Percentiles rank a stretch among this genome's conserved stretches.
phyloP scores from a whole-genome alignment of 768 basidiomycete species.

The Suillus subaureus region DNA sequence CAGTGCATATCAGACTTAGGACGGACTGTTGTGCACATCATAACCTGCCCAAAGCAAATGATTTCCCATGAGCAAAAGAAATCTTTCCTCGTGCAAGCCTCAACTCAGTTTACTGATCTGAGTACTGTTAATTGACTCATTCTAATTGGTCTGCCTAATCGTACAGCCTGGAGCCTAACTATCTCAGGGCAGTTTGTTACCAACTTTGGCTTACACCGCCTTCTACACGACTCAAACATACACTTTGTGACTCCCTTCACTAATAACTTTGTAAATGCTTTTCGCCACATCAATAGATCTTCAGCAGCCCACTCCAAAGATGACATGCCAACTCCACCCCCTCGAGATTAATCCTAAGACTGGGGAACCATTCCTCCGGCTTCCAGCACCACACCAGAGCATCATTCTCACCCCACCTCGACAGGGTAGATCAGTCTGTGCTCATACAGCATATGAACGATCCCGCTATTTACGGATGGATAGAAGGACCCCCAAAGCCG shows the following conservation, averaged over 20 bases:
- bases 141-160: background rate
- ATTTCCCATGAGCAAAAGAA: background rate
- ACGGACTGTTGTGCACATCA: background rate
- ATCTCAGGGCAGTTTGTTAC: background rate
- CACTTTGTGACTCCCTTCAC: background rate
- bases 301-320: background rate
- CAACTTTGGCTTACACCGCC: background rate
- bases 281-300: background rate
- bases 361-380: conserved; percentile 57
- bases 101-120: background rate
- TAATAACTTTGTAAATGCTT: background rate
- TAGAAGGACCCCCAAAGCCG: conserved; percentile 53
- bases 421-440: conserved; percentile 40
- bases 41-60: background rate
- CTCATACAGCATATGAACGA: conserved; percentile 52
- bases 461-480: conserved; percentile 43
- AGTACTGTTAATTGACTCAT: background rate
- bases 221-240: background rate
- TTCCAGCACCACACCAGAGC: conserved; percentile 49
- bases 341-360: conserved; percentile 44
- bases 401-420: conserved; percentile 66
- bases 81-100: background rate
- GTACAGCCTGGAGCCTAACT: background rate
- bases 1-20: background rate
- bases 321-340: conserved; percentile 33